These are phyloP conservation scores for Vicia villosa DNA, from an alignment of 306 rosid genomes.

Conservation along the genomic window DNA sequence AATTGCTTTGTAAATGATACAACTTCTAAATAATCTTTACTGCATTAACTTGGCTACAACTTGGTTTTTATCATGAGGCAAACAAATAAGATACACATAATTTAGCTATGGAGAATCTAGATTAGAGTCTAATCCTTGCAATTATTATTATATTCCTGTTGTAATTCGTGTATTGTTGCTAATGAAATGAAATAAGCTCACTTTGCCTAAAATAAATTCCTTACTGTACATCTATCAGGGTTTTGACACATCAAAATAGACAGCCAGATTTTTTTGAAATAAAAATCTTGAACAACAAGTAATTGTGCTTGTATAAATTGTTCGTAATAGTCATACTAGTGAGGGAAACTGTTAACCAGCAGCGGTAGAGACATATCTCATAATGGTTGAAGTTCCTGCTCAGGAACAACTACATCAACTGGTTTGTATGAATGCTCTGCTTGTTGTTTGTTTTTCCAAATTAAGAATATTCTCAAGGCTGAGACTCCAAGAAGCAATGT, in stretches of 20 bases:
- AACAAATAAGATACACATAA: not conserved
- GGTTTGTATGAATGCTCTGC: conserved; percentile 65
- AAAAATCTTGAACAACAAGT: conserved; percentile 41
- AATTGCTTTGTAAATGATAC: conserved; percentile 36
- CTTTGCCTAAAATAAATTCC: not conserved
- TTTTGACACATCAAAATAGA: conserved; percentile 35
- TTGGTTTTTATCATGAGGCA: not conserved
- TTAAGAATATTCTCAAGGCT: conserved; percentile 60
- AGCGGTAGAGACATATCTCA: conserved; percentile 42
- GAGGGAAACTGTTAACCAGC: conserved; percentile 28
- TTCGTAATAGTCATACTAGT: conserved; percentile 30
- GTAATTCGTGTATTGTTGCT: not conserved
- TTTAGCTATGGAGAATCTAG: not conserved
- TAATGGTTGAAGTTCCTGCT: conserved; percentile 93
- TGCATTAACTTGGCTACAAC: conserved; percentile 2
- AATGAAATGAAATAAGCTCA: not conserved
- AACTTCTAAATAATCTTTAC: conserved; percentile 33
- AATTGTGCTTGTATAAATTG: conserved; percentile 33
- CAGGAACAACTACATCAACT: conserved; percentile 59
- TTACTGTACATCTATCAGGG: conserved; percentile 42
- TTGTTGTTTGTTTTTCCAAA: conserved; percentile 63
- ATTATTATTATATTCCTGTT: not conserved
- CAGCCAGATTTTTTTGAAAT: conserved; percentile 35
- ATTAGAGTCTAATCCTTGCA: not conserved
- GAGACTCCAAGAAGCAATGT: conserved; percentile 52